Evolutionary conservation across 352 stramenopile species (phyloP).

Genomic region (Saprolegnia diclina): DNA sequence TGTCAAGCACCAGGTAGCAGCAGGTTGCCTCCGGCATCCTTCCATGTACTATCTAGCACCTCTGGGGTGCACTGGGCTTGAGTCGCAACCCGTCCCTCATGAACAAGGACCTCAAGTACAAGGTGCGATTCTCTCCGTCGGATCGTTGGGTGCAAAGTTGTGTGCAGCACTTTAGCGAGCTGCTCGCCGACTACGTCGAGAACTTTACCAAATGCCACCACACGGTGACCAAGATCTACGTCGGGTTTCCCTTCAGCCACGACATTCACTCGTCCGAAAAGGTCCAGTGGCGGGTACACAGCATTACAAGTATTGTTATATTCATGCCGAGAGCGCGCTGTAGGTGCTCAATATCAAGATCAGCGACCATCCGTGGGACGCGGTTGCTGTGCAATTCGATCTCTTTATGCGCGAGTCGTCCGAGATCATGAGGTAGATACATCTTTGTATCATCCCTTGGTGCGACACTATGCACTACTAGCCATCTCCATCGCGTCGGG

Average conservation of each 20-base stretch:
- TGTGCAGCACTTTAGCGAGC: conserved; percentile 45
- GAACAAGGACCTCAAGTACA: conserved; percentile 80
- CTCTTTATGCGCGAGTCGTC: conserved; percentile 58
- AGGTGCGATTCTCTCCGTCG: conserved; percentile 20
- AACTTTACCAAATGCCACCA: conserved; percentile 64
- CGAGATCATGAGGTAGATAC: conserved; percentile 62
- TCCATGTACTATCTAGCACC: conserved; percentile 35
- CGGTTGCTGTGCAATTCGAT: conserved; percentile 59
- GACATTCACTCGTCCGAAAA: conserved; percentile 84
- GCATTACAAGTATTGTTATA: not conserved
- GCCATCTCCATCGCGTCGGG: conserved; percentile 37
- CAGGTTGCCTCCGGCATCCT: not conserved
- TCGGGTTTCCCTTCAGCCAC: conserved; percentile 79
- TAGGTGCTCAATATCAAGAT: conserved; percentile 66
- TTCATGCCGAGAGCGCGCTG: not conserved
- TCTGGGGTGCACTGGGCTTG: conserved; percentile 78
- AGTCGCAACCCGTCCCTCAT: conserved; percentile 80
- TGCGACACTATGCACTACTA: not conserved
- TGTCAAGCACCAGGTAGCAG: conserved; percentile 45
- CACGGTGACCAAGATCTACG: conserved; percentile 66
- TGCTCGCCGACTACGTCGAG: conserved; percentile 62
- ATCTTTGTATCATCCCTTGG: conserved; percentile 7
- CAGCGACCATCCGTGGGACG: conserved; percentile 37
- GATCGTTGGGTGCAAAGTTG: not conserved
- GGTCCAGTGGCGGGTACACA: conserved; percentile 70